A percentile compares a stretch with the other conserved stretches of the same genome.
Evolutionary conservation across 75 land plant species (phyloP).

Genomic region (Ceratopteris richardii): DNA sequence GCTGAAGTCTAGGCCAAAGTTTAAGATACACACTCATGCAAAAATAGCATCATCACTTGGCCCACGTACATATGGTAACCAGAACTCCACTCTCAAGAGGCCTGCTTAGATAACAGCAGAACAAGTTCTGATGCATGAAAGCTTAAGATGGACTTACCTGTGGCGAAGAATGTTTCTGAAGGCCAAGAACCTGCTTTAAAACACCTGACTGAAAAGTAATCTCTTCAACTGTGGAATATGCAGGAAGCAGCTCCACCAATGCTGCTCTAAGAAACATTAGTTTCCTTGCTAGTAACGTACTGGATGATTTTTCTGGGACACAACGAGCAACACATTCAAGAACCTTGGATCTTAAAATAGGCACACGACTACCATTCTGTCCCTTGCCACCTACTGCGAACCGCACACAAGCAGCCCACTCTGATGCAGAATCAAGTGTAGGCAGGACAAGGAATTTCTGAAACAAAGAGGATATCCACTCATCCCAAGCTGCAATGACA

Average conservation of each 20-base stretch:
- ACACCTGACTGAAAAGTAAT: conserved; percentile 44
- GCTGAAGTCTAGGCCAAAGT: too few relatives aligned
- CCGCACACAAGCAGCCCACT: conserved; percentile 92
- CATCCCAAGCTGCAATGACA: conserved; percentile 64
- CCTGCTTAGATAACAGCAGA: too few relatives aligned
- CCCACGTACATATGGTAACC: neutral
- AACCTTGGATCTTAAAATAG: conserved; percentile 59
- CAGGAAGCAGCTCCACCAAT: conserved; percentile 63
- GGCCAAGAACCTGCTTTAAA: conserved; percentile 55
- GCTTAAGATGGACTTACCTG: too few relatives aligned
- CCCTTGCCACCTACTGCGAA: conserved; percentile 96
- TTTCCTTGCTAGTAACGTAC: conserved; percentile 65
- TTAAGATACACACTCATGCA: too few relatives aligned
- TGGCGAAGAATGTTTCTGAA: conserved; percentile 75
- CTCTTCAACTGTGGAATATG: conserved; percentile 44
- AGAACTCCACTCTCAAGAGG: neutral
- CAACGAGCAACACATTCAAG: conserved; percentile 61
- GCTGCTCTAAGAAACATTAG: conserved; percentile 68
- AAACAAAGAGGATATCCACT: conserved; percentile 53
- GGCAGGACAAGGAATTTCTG: conserved; percentile 53
- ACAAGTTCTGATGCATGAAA: too few relatives aligned
- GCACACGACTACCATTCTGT: conserved; percentile 52
- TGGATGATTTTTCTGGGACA: conserved; percentile 52
- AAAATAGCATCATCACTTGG: too few relatives aligned
- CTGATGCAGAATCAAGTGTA: conserved; percentile 74